A percentile compares a stretch with the other conserved stretches of the same genome.
Evolutionary conservation across 495 filamentous ascomycete genomes (phyloP).

Genomic region (Copromyces sp.): DNA sequence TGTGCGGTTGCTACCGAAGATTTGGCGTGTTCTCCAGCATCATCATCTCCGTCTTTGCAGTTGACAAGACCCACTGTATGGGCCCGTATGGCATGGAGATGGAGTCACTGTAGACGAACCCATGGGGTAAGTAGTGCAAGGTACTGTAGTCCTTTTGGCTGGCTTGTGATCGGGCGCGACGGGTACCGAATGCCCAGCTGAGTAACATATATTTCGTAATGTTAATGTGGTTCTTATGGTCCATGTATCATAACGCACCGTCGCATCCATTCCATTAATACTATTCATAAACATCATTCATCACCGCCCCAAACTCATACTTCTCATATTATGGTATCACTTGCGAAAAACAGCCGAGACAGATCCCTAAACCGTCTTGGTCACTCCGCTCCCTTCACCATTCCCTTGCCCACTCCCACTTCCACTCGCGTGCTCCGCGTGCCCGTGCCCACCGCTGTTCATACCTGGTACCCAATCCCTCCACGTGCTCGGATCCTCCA

Average conservation of each 20-base stretch:
- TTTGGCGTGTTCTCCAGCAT: neutral
- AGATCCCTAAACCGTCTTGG: neutral
- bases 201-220: no score
- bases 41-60: neutral
- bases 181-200: no score
- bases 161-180: no score
- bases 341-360: neutral
- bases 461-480: constrained; percentile 14
- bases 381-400: neutral
- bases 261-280: neutral
- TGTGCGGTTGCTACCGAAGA: no score
- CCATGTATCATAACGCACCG: neutral
- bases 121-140: neutral
- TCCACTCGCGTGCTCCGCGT: neutral
- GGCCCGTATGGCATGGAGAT: neutral
- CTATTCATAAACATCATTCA: neutral
- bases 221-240: no score
- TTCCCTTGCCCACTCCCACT: neutral
- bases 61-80: neutral
- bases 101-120: neutral
- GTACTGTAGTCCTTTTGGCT: no score
- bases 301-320: neutral
- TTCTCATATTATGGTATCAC: neutral
- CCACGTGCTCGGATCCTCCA: constrained; percentile 27
- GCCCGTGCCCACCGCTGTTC: neutral